These are phyloP conservation scores for Colletotrichum camelliae DNA, from an alignment of 2,329 filamentous ascomycete species.

Conservation along the genomic window DNA sequence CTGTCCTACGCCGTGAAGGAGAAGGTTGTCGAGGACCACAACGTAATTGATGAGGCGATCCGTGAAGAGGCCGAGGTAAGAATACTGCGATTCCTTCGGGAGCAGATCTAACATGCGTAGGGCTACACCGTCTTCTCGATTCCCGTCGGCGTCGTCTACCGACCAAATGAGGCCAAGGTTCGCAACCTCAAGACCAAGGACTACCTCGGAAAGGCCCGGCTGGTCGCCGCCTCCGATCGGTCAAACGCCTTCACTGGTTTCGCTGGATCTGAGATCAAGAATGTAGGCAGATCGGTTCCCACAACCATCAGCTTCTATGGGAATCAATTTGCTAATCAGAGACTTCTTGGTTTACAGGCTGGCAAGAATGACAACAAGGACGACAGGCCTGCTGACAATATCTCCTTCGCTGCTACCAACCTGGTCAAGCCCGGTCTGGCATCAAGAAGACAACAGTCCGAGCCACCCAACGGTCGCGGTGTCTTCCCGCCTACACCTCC, in stretches of 20 bases:
- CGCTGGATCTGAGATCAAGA: constrained; percentile 79
- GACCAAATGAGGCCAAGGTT: constrained; percentile 96
- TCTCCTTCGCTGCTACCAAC: constrained; percentile 92
- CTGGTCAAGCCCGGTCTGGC: constrained; percentile 86
- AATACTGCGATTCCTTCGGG: not conserved
- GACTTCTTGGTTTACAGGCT: constrained; percentile 41
- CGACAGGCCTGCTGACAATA: constrained; percentile 80
- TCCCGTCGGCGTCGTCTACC: constrained; percentile 91
- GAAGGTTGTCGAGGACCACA: constrained; percentile 94
- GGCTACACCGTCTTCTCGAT: constrained; percentile 99
- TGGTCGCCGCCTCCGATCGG: constrained; percentile 87
- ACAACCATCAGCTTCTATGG: not conserved
- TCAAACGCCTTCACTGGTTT: constrained; percentile 84
- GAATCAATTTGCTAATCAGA: constrained; percentile 26
- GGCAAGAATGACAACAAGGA: constrained; percentile 67
- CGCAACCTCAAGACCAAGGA: constrained; percentile 98
- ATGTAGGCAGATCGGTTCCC: constrained; percentile 48
- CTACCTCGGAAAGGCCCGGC: constrained; percentile 92
- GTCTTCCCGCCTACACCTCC: constrained; percentile 98
- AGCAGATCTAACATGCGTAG: constrained; percentile 32
- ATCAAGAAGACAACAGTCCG: constrained; percentile 84
- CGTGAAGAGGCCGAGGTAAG: constrained; percentile 87
- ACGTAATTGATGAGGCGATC: constrained; percentile 98
- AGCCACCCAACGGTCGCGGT: constrained; percentile 76
- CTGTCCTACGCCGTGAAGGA: constrained; percentile 90